Evolutionary conservation across 2,329 filamentous ascomycete genomes (phyloP).

Genomic region (Ceratocystis variospora): DNA sequence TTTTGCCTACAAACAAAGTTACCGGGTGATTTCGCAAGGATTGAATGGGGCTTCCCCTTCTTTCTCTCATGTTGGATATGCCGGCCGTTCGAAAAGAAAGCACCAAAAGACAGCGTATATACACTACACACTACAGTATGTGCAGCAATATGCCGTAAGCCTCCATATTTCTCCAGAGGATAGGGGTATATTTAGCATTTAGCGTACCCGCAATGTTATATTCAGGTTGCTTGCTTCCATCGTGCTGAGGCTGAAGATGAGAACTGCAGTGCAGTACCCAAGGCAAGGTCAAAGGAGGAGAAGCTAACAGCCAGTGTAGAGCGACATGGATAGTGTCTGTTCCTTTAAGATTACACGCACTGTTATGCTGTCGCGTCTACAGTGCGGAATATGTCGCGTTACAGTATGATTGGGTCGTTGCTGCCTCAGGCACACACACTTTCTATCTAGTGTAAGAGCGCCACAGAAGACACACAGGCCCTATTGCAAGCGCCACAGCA

Average conservation of each 20-base stretch:
- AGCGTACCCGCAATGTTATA: too few relatives aligned
- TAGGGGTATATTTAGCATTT: too few relatives aligned
- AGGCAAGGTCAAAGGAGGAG: background rate
- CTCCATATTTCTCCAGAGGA: too few relatives aligned
- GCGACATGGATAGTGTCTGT: background rate
- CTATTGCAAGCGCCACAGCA: slow-evolving; percentile 10
- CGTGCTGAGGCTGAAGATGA: background rate
- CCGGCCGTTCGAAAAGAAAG: background rate
- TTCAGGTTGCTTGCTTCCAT: too few relatives aligned
- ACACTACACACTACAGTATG: too few relatives aligned
- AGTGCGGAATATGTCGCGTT: slow-evolving; percentile 5
- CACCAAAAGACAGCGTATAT: background rate
- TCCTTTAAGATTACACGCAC: background rate
- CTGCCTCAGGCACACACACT: slow-evolving; percentile 15
- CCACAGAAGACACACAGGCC: background rate
- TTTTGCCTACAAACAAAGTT: background rate
- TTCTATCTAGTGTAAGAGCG: background rate
- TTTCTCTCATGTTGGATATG: background rate
- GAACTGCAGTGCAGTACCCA: background rate
- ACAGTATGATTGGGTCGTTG: background rate
- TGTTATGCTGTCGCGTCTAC: background rate
- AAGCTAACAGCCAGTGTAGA: background rate
- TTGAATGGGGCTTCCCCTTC: background rate
- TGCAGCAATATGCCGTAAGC: too few relatives aligned
- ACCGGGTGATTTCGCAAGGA: background rate